Evolutionary conservation across 331 rosid genomes (phyloP).

Genomic region (Malus hybrid): DNA sequence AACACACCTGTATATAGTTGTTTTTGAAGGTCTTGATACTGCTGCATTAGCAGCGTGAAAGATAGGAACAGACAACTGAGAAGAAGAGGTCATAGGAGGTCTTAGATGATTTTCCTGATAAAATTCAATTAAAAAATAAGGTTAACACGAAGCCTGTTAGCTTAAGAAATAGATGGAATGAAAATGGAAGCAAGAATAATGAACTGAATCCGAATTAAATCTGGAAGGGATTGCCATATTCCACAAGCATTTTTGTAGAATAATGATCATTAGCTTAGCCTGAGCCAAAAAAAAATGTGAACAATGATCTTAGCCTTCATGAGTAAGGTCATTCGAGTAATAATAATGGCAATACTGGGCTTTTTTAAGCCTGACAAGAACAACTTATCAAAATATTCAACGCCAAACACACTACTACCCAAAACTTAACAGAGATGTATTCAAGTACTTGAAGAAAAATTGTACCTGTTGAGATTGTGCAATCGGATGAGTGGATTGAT

Average conservation of each 20-base stretch:
- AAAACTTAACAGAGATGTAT: slow-evolving; percentile 9
- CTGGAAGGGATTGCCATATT: background rate
- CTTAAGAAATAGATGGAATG: slow-evolving; percentile 13
- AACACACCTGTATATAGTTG: slow-evolving; percentile 51
- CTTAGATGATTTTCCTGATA: slow-evolving; percentile 39
- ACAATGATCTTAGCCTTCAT: too few species aligned
- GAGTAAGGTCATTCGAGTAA: background rate
- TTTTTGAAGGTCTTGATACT: slow-evolving; percentile 35
- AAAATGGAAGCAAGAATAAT: background rate
- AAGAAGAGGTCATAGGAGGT: slow-evolving; percentile 26
- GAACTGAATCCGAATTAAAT: background rate
- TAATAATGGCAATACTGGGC: background rate
- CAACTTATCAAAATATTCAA: background rate
- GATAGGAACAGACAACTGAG: slow-evolving; percentile 26
- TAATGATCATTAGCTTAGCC: background rate
- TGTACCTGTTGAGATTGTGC: slow-evolving; percentile 45
- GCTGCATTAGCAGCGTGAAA: slow-evolving; percentile 22
- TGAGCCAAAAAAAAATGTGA: background rate
- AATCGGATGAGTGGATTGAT: slow-evolving; percentile 23
- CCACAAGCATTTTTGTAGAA: background rate
- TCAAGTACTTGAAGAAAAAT: slow-evolving; percentile 22
- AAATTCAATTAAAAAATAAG: background rate
- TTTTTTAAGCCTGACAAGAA: background rate
- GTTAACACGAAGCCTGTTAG: background rate
- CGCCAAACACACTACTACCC: background rate